phyloP scores from a whole-genome alignment of 1,284 basidiomycete genomes.

The Coniferiporia weirii region DNA sequence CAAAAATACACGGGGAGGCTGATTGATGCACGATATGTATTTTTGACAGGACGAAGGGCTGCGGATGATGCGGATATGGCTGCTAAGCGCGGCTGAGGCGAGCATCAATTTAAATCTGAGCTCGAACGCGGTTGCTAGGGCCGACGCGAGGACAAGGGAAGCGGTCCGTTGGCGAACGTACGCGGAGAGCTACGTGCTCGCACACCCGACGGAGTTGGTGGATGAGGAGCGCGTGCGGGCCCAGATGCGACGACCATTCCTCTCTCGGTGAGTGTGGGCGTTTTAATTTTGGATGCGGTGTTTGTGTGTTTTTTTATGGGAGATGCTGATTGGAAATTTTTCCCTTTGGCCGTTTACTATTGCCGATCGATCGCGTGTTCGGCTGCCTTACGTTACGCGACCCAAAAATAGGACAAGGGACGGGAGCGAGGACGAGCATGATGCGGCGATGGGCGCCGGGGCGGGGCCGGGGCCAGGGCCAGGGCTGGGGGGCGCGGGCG shows the following conservation, averaged over 20 bases:
- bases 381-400: neutral
- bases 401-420: slow-evolving; percentile 12
- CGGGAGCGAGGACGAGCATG: slow-evolving; percentile 5
- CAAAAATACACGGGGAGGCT: neutral
- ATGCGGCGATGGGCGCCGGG: neutral
- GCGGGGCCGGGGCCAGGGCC: no score
- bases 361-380: neutral
- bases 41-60: slow-evolving; percentile 50
- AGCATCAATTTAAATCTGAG: slow-evolving; percentile 48
- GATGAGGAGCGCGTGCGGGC: slow-evolving; percentile 38
- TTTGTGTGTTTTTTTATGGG: neutral
- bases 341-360: neutral
- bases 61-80: slow-evolving; percentile 68
- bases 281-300: neutral
- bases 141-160: slow-evolving; percentile 33
- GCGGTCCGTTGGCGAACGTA: slow-evolving; percentile 79
- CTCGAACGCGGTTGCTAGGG: slow-evolving; percentile 17
- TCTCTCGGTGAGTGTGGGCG: slow-evolving; percentile 5
- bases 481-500: neutral
- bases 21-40: neutral
- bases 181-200: slow-evolving; percentile 79
- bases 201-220: slow-evolving; percentile 66
- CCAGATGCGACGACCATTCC: slow-evolving; percentile 29
- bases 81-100: slow-evolving; percentile 77
- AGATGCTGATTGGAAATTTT: neutral